Percentiles rank a stretch among this genome's conserved stretches.
These are phyloP conservation scores for Haplographium delicatum DNA, from an alignment of 495 filamentous ascomycete species.

Conservation along the genomic window DNA sequence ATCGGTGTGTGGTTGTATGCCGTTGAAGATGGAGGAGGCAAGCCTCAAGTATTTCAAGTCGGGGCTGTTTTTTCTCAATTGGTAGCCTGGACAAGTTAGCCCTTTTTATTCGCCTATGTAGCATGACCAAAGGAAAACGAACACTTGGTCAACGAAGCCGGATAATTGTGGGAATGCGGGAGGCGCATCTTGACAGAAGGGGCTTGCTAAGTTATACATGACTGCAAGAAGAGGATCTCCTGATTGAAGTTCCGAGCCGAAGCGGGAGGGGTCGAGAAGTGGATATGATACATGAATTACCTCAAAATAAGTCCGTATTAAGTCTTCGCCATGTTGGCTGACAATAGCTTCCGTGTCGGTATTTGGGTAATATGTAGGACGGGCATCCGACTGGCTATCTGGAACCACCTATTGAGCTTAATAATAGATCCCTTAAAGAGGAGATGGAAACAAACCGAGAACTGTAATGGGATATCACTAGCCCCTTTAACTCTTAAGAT, in stretches of 20 bases:
- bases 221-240: conserved; percentile 9
- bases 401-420: conserved; percentile 9
- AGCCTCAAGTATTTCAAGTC: conserved; percentile 17
- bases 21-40: conserved; percentile 9
- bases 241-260: not conserved
- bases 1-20: conserved; percentile 9
- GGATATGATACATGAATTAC: conserved; percentile 14
- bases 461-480: conserved; percentile 11
- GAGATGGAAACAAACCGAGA: conserved; percentile 7
- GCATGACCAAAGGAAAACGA: too few species aligned
- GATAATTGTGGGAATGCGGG: conserved; percentile 1
- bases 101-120: too few species aligned
- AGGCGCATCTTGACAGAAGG: conserved; percentile 8
- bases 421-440: not conserved
- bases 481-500: conserved; percentile 14
- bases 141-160: conserved; percentile 11
- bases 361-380: conserved; percentile 9
- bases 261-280: conserved; percentile 12
- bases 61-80: conserved; percentile 5
- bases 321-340: not conserved
- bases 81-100: conserved; percentile 7
- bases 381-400: conserved; percentile 9
- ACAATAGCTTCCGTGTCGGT: conserved; percentile 13
- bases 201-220: conserved; percentile 15
- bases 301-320: conserved; percentile 14